Base-by-base conservation (phyloP, 805 yeast species). In the Clavispora phyllophila region DNA sequence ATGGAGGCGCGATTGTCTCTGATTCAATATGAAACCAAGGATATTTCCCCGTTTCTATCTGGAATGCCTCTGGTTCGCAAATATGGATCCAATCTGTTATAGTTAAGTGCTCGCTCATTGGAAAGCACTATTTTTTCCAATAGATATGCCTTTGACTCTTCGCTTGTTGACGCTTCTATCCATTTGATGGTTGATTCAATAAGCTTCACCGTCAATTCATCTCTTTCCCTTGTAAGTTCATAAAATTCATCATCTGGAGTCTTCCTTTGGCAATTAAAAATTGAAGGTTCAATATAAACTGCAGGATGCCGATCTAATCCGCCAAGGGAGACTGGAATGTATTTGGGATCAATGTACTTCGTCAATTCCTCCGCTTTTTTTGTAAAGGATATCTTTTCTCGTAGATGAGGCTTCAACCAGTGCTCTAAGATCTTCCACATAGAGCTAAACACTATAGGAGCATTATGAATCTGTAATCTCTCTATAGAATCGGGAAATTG, bases 141-240 rank as follows among this genome's bases (percentile, higher is more conserved):
- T n/a, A 46, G 39, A 9, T 46, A 36, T 8, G 9, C 19, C 8
- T 27, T 28, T 4, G 49, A 45, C 12, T 43, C 51, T 20, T 40
- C 39, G 6, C 40, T 26, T 5, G 39, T 36, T 2, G 38, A 2
- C 5, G 50, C 42, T 35, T 48, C 50, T 14, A 48, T 32, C 51
- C 51, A 48, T 20, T 37, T 39, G 22, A 47, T 40, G 9, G 51
- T 48, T n/a, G 48, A 34, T 19, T 46, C 50, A 24, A 48, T 43
- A 18, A 43, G 43, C 25, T 23, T 12, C 13, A 48, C 39, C 6
- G 44, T 41, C 38, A 46, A 36, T 17, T 46, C 48, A 33, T 48
- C 51, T 13, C 51, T 41, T 29, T 48, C 45, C 19, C 27, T 35
- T 19, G 39, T 27, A 23, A 48, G 40, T 14, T 38, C 35, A 23